Base-by-base conservation (phyloP, 257 asterid species). In the Nicotiana noctiflora region DNA sequence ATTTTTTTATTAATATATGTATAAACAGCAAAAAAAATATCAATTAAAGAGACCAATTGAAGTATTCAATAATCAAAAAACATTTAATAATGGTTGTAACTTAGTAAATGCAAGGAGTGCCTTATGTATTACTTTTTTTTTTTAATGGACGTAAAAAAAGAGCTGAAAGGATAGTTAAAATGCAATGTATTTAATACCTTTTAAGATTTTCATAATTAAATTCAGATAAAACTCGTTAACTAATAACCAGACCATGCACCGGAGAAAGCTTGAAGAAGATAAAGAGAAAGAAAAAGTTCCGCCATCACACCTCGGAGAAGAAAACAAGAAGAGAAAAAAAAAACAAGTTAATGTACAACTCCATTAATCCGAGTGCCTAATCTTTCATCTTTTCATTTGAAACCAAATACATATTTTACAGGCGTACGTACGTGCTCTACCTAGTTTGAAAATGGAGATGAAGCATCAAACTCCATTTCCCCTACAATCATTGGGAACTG, bases 401-500 rank as follows among this genome's bases (percentile, higher is more conserved):
- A 55, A 55, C 21, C 21, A 55, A 55, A 10, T 8, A 17, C 60
- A 55, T 17, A 55, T 18, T 56, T 18, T 56, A 56, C 10, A 18
- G 11, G 10, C 23, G 61, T 18, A 6, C 23, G 25, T 18, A 6
- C 46, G 11, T 40, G 11, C 11, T 55, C 61, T 17, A 55, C 46
- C 46, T 37, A 37, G 46, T 37, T 37, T 37, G 46, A 7, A 37
- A 37, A 37, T 37, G 46, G 46, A 37, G 10, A 37, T 6, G 46
- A 37, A 37, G 46, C 10, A 6, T 59, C 15, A 4, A 31, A 15
- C 19, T 23, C 51, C 34, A 8, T 8, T 14, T 29, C 56, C 65
- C 80, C 81, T 8, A 77, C 31, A 14, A 40, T 37, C 65, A 84
- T 51, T 31, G 84, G 61, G 85, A 84, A 68, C 31, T 51, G 15